Evolutionary conservation across 371 early-diverging fungal species (phyloP), one percentile per base, ranked within the genome.

Genomic region (Mortierella sp.): DNA sequence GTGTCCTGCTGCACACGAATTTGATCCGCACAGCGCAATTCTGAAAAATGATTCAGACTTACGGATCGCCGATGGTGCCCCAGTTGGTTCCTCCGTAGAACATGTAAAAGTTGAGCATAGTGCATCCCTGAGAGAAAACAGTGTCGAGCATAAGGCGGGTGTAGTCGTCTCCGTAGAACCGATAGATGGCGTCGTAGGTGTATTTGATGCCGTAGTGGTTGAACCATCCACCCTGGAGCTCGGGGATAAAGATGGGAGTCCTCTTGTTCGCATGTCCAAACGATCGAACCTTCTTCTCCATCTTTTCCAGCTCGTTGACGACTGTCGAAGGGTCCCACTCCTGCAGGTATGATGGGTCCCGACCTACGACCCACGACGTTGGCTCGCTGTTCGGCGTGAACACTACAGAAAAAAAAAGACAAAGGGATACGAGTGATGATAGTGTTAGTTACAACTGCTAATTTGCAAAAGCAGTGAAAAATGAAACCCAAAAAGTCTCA

Each of bases 11-110:
- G 9, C 50, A n/a, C 39, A 3, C 8, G 61, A 37, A 37, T 61
- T 61, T 37, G 9, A 4, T 61, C 22, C 37, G 39, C 22, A 3
- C 19, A 55, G 13, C 2, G 50, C 24, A 50, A 13, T 31, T 34
- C 0, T 16, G 31, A 31, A 31, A 5, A 45, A 14, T 70, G 26
- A 44, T 8, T 16, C 24, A 45, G 1, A 89, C 90, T 88, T 91
- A 92, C 92, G 91, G 88, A 77, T 93, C 93, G 40, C 95, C 95
- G 4, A 95, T 50, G 0, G 94, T 91, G 10, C 95, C 95, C 95
- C 94, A 94, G 64, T 95, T 95, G 4, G 95, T 95, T 10, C 95
- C 95, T n/a, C 95, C 95, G 74, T 94, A 95, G 31, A 88, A 87
- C 91, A 94, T 95, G 82, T 95, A 94, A 45, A 92, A 74, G 79